Base-by-base conservation (phyloP, 2,329 filamentous ascomycete species). In the Nannizzia gypsea region DNA sequence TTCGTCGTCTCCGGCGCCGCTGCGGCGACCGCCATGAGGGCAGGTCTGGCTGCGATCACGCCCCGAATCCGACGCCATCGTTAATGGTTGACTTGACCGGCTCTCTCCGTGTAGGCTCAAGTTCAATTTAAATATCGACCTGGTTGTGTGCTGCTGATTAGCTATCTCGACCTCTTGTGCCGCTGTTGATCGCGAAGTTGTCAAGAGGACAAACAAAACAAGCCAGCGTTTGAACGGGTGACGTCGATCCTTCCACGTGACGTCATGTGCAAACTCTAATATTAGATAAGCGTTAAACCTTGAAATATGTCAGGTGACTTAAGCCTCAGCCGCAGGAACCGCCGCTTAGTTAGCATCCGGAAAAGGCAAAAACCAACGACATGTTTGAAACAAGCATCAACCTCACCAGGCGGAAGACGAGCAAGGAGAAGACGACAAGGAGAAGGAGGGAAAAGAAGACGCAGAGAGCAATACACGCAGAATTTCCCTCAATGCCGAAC, bases 1-100 rank as follows among this genome's bases (percentile, higher is more conserved):
- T 61, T 74, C 68, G 58, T 59, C 48, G 6, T 15, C 13, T 17
- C 50, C 13, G 8, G 50, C 26, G n/a, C 50, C 28, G 6, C 54
- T 48, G 6, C 15, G 46, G n/a, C 57, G 17, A 46, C 11, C 13
- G 26, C 24, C 6, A 17, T 31, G 38, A 17, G 54, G 22, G 54
- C 15, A 42, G 34, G 13, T 40, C 24, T 40, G 54, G 20, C 26
- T 8, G 11, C 56, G 56, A 28, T 58, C 56, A 26, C 56, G 56
- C 9, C 42, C 40, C 46, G 56, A 46, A 22, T 58, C 56, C 15
- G 56, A 58, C 15, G 15, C 4, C 38, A 42, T 42, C 15, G 38
- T 42, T 13, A 36, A 11, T 11, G 31, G 31, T 15, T n/a, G 11
- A 20, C n/a, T 42, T 17, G 2, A 6, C n/a, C 1, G 38, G n/a